Percentiles rank a stretch among this genome's conserved stretches.
phyloP scores from a whole-genome alignment of 2,329 filamentous ascomycete species.

The Dryadomyces quercivorus region DNA sequence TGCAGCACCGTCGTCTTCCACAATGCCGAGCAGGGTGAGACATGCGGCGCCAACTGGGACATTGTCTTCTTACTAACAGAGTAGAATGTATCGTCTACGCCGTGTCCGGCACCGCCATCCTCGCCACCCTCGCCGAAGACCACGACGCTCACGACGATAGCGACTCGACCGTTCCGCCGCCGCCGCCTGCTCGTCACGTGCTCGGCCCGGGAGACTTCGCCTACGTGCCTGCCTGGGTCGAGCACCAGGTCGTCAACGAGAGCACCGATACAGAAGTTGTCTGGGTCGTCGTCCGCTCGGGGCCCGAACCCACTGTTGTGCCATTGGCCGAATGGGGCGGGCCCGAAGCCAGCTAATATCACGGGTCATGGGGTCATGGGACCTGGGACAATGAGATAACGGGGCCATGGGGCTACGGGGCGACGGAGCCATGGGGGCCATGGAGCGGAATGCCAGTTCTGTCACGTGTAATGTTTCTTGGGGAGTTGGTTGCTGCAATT shows the following conservation, averaged over 20 bases:
- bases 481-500: neutral
- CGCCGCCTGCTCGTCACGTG: conserved; percentile 36
- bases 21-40: conserved; percentile 53
- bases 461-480: neutral
- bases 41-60: neutral
- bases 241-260: conserved; percentile 60
- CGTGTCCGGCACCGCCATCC: conserved; percentile 45
- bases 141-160: conserved; percentile 31
- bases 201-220: conserved; percentile 56
- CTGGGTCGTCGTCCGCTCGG: conserved; percentile 55
- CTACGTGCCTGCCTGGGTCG: conserved; percentile 55
- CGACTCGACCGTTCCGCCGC: conserved; percentile 21
- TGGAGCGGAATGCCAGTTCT: too few species aligned
- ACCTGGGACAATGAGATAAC: too few species aligned
- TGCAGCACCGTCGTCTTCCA: conserved; percentile 53
- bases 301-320: conserved; percentile 46
- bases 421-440: too few species aligned
- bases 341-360: conserved; percentile 19
- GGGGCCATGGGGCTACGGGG: too few species aligned
- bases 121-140: conserved; percentile 40
- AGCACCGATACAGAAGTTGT: conserved; percentile 41
- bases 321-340: conserved; percentile 52
- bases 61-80: neutral
- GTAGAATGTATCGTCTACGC: conserved; percentile 58
- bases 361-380: too few species aligned